Evolutionary conservation across 306 rosid genomes (phyloP), one percentile per base, ranked within the genome.

Genomic region (Rubus parviflorus): DNA sequence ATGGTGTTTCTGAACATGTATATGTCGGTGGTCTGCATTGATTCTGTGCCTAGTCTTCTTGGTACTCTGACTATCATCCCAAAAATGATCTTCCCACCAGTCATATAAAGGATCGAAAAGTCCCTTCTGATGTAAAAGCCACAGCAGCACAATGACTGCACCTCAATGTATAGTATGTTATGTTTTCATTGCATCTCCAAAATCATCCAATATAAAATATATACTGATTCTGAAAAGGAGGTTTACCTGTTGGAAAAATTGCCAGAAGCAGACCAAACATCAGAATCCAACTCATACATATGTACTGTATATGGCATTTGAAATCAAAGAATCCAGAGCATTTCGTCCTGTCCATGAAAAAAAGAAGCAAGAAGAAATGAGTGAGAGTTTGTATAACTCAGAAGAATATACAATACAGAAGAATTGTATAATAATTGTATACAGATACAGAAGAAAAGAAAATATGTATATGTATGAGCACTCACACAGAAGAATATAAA

Each of bases 51-150:
- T 85, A 53, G 43, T 73, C 20, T 77, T 79, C 75, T 80, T 58
- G 52, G 56, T 30, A 52, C 70, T 81, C 75, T 72, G 79, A 20
- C 81, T 70, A 48, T 85, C 83, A 70, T 57, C 77, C 38, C 85
- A 81, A 78, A 75, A 88, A 68, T 47, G 88, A 85, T 90, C 93
- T 68, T 89, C 98, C 87, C 92, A 95, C 90, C 97, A 92, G 51
- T 95, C 96, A 76, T 90, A 92, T 42, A 92, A 45, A 72, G 97
- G 97, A 89, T 95, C 97, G 76, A 95, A 95, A 57, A 95, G 79
- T 49, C 99, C 97, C 77, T 92, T 91, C 77, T 86, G 85, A 73
- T 89, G 97, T 79, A 92, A 81, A 79, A 95, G 86, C 96, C 98
- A 95, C 70, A 95, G 76, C 7, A 92, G 61, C 77, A 95, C 90